Evolutionary conservation across 2,329 filamentous ascomycete species (phyloP).

Genomic region (Sporothrix euskadiensis): DNA sequence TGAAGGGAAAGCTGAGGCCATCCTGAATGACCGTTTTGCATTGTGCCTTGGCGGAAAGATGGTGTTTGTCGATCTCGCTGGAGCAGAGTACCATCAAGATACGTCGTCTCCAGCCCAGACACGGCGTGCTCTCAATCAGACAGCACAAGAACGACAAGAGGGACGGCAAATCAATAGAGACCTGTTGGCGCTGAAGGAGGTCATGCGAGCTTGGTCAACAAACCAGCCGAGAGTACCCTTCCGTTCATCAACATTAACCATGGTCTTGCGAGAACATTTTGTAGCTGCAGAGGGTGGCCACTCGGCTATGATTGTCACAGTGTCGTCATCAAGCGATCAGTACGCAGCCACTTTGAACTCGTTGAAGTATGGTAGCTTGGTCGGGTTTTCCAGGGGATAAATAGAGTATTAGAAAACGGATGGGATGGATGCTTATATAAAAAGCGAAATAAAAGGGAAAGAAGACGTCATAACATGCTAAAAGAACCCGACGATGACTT

Average conservation of each 20-base stretch:
- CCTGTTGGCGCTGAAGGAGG: conserved; percentile 15
- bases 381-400: not conserved
- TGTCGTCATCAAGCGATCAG: conserved; percentile 6
- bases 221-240: not conserved
- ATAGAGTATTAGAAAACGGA: too few species aligned
- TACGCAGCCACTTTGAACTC: conserved; percentile 10
- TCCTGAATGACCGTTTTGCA: not conserved
- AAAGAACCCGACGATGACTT: too few species aligned
- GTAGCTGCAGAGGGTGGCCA: not conserved
- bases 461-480: too few species aligned
- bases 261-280: conserved; percentile 14
- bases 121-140: not conserved
- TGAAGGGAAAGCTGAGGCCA: not conserved
- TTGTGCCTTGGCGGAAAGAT: not conserved
- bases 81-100: not conserved
- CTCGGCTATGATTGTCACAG: conserved; percentile 12
- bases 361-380: conserved; percentile 1
- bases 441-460: too few species aligned
- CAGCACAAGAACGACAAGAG: conserved; percentile 11
- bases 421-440: too few species aligned
- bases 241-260: not conserved
- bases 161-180: conserved; percentile 17
- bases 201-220: conserved; percentile 4
- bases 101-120: not conserved
- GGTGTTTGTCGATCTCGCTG: conserved; percentile 8